Percentiles rank a stretch among this genome's conserved stretches.
phyloP scores from a whole-genome alignment of 78 protist genomes.

The Protostelium mycophagum region DNA sequence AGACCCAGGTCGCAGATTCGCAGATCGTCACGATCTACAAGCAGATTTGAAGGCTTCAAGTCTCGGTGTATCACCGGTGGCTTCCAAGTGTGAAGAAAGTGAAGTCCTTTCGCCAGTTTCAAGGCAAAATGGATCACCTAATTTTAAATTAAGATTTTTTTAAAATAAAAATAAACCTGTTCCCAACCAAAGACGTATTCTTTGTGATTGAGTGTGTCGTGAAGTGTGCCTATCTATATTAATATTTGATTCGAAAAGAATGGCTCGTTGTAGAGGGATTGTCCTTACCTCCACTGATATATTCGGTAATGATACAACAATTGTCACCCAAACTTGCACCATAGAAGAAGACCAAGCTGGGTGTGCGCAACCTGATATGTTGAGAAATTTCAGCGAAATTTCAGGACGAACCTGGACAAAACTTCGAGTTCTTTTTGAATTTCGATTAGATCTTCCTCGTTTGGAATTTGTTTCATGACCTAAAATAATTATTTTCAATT shows the following conservation, averaged over 20 bases:
- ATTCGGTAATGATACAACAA: neutral
- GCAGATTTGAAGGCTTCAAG: constrained; percentile 45
- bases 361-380: neutral
- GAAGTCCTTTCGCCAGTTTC: constrained; percentile 34
- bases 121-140: neutral
- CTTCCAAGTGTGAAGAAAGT: constrained; percentile 38
- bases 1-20: neutral
- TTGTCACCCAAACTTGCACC: neutral
- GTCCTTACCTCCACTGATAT: neutral
- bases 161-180: too few species aligned
- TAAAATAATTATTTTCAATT: too few species aligned
- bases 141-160: too few species aligned
- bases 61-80: constrained; percentile 58
- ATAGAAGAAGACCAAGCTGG: neutral
- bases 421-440: neutral
- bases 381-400: neutral
- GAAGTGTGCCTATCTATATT: neutral
- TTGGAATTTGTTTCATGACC: neutral
- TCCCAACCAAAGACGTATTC: neutral
- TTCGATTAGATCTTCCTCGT: neutral
- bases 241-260: neutral
- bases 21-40: constrained; percentile 34
- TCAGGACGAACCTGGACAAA: neutral
- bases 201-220: neutral
- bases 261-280: neutral